phyloP scores from a whole-genome alignment of 2,329 filamentous ascomycete genomes.

The Trichophyton mentagrophytes region DNA sequence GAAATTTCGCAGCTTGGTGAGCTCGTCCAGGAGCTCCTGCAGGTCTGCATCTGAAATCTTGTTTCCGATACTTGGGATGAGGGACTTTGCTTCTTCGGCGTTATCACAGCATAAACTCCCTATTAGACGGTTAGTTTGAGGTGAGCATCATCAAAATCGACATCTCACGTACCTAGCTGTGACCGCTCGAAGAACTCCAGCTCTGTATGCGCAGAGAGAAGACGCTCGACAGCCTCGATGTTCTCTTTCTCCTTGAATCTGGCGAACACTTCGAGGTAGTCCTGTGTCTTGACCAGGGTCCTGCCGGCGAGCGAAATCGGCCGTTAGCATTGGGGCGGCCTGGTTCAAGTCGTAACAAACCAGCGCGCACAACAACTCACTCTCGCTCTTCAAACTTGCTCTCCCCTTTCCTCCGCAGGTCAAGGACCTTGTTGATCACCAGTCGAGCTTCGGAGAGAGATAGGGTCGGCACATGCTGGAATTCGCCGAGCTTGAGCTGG shows the following conservation, averaged over 20 bases:
- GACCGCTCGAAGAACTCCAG: constrained; percentile 87
- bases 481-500: constrained; percentile 79
- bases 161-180: constrained; percentile 57
- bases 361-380: constrained; percentile 40
- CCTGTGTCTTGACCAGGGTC: constrained; percentile 73
- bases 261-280: constrained; percentile 88
- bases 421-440: constrained; percentile 78
- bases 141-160: not conserved
- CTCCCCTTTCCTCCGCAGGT: constrained; percentile 63
- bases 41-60: constrained; percentile 87
- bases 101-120: constrained; percentile 85
- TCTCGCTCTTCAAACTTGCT: constrained; percentile 77
- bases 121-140: constrained; percentile 25
- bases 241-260: constrained; percentile 94
- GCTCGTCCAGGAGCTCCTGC: constrained; percentile 77
- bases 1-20: constrained; percentile 59
- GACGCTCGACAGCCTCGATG: constrained; percentile 81
- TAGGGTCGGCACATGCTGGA: constrained; percentile 79
- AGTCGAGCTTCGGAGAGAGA: constrained; percentile 85
- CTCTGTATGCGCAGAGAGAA: constrained; percentile 62
- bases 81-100: constrained; percentile 87
- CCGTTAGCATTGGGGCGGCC: not conserved
- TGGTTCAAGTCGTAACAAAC: not conserved
- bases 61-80: constrained; percentile 76
- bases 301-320: constrained; percentile 14